Conservation (phyloP, 192 early-diverging fungal species). For the Lobosporangium transversale region DNA sequence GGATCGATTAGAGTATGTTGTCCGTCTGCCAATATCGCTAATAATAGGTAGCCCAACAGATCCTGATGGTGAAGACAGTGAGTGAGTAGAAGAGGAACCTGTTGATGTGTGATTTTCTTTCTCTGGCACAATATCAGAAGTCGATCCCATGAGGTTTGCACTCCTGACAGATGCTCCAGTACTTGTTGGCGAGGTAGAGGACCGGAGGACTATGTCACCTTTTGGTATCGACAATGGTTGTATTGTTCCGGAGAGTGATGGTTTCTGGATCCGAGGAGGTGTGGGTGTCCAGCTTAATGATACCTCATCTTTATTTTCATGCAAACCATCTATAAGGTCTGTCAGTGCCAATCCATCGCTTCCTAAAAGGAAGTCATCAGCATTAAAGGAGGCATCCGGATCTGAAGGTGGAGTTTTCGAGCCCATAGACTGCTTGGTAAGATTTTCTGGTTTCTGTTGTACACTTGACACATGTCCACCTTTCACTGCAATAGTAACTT, state of each 20-base stretch:
- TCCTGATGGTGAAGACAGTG: not conserved
- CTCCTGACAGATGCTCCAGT: no score
- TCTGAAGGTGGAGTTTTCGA: not conserved
- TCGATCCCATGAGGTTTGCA: no score
- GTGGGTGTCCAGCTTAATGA: constrained; percentile 17
- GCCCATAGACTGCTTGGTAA: not conserved
- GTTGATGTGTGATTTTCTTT: no score
- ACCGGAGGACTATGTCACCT: no score
- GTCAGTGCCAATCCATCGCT: constrained; percentile 9
- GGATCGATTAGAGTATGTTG: not conserved
- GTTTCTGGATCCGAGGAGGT: not conserved
- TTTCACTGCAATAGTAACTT: no score
- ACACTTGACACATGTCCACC: not conserved
- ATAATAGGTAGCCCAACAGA: not conserved
- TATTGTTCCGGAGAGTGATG: no score
- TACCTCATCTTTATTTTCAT: constrained; percentile 2
- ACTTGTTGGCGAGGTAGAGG: not conserved
- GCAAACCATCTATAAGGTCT: constrained; percentile 15
- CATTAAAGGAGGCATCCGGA: constrained; percentile 10
- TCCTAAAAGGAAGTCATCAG: constrained; percentile 14
- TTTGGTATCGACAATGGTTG: no score
- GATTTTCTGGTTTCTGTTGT: not conserved
- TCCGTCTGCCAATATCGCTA: not conserved
- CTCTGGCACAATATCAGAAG: no score
- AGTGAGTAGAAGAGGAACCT: not conserved